Conservation (phyloP, 306 rosid genomes). For the Psophocarpus tetragonolobus region DNA sequence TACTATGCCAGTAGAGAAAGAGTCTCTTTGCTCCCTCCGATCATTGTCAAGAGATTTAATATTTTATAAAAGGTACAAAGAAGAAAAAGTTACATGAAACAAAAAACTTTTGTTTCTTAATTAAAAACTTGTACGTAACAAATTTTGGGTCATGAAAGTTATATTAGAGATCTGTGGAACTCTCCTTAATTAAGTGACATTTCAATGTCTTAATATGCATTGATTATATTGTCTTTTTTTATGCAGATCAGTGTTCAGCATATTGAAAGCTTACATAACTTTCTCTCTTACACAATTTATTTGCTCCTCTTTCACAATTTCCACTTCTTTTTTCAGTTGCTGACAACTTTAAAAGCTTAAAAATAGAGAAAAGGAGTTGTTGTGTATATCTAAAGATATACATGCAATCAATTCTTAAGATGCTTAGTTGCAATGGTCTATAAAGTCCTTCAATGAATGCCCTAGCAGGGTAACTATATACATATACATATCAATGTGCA, state of each 20-base stretch:
- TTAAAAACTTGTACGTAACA: background rate
- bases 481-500: too few relatives aligned
- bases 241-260: background rate
- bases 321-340: background rate
- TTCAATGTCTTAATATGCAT: background rate
- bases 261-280: background rate
- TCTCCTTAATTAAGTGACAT: background rate
- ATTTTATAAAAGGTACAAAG: background rate
- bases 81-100: background rate
- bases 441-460: background rate
- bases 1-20: background rate
- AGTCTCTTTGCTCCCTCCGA: background rate
- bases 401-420: background rate
- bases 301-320: background rate
- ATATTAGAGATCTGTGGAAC: background rate
- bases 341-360: conserved; percentile 8
- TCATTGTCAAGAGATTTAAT: background rate
- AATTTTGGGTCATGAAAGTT: background rate
- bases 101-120: background rate
- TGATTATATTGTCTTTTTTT: background rate
- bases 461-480: background rate
- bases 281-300: background rate
- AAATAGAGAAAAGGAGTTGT: background rate
- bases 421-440: background rate
- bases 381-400: background rate